Evolutionary conservation across 78 protist genomes (phyloP).

Genomic region (Isochrysis galbana): DNA sequence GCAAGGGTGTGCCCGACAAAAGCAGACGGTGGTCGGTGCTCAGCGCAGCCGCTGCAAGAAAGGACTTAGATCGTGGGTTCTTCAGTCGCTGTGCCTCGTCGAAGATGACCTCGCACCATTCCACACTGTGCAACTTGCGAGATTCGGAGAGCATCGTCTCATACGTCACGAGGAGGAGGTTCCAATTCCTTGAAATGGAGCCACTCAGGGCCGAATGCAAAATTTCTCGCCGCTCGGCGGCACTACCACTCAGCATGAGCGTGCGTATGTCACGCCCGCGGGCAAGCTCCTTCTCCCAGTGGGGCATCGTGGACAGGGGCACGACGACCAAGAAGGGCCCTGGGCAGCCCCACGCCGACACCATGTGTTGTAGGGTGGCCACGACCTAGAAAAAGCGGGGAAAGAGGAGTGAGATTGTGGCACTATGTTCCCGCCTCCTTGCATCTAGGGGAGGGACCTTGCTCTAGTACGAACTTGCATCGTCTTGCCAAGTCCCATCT

Average conservation of each 20-base stretch:
- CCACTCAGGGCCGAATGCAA: not conserved
- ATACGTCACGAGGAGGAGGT: conserved; percentile 64
- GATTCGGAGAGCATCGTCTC: conserved; percentile 46
- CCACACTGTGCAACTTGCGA: not conserved
- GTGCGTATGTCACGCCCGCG: not conserved
- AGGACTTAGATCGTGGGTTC: not conserved
- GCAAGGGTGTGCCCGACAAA: not conserved
- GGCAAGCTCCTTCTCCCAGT: conserved; percentile 51
- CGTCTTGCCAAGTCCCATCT: conserved; percentile 87
- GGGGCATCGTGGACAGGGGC: conserved; percentile 58
- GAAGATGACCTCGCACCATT: conserved; percentile 35
- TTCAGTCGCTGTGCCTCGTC: conserved; percentile 75
- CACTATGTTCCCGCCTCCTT: not conserved
- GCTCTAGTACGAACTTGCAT: conserved; percentile 60
- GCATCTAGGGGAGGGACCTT: not conserved
- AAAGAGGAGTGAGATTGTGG: not conserved
- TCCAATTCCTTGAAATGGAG: not conserved
- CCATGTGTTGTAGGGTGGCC: conserved; percentile 10
- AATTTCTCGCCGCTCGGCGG: conserved; percentile 65
- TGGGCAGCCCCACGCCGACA: not conserved
- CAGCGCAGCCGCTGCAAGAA: not conserved
- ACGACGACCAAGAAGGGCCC: conserved; percentile 58
- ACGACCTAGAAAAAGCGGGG: not conserved
- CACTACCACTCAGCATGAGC: conserved; percentile 6
- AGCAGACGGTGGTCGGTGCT: not conserved